Base-by-base conservation (phyloP, 192 early-diverging fungal genomes). In the Chytriomyces sp. region DNA sequence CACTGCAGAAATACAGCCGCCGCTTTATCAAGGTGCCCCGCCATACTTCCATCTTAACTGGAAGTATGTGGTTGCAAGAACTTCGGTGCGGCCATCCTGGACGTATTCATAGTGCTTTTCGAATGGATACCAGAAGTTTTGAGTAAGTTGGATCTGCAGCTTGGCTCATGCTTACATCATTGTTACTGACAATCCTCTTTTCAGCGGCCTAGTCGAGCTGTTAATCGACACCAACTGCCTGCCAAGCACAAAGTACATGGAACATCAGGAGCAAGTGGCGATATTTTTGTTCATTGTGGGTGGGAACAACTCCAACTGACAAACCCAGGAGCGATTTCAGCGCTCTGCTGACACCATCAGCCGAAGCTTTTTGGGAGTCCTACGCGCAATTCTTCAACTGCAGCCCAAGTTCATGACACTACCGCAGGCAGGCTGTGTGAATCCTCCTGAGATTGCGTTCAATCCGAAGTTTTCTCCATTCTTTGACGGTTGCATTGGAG, bases 401-500 rank as follows among this genome's bases (percentile, higher is more conserved):
- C 7, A 10, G 11, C 46, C 23, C 8, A 24, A 20, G 50, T 72
- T 50, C 43, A 13, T 72, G 18, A 61, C n/a, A 2, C 3, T 72
- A 4, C 70, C 70, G 16, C 49, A 50, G 9, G 0, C 70, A 60
- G 50, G 61, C 45, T 9, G 11, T 3, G 59, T 6, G 44, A 43
- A 24, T 60, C 50, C 70, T 35, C 8, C n/a, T 16, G 59, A 72
- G 44, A 72, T 76, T 43, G 45, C 13, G 24, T 28, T 75, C 1
- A 71, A 53, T 6, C 8, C 11, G 43, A 35, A 45, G 50, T 72
- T 71, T n/a, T 35, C 18, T 50, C 67, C 67, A 0, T 71, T 48
- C 5, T 76, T 76, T 71, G 28, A 76, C 2, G 67, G 62, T 18
- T 76, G 74, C 45, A 8, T 76, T 71, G 74, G 74, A 1, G 74